Evolutionary conservation across 495 filamentous ascomycete species (phyloP).

Genomic region (Podospora conica): DNA sequence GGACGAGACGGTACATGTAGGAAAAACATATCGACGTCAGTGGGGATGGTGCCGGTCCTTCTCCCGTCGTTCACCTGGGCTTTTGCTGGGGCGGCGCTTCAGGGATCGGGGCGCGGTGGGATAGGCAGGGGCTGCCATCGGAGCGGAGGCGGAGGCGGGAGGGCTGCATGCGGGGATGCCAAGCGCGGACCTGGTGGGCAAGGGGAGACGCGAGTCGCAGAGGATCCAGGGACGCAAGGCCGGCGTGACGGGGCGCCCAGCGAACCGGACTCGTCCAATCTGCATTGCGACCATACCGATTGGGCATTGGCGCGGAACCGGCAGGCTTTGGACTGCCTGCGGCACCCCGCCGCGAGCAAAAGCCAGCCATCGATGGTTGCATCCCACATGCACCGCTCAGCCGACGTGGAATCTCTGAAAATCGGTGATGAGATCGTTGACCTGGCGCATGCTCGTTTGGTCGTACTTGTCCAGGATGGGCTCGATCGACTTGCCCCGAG

Average conservation of each 20-base stretch:
- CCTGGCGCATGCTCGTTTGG: conserved; percentile 32
- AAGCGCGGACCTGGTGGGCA: conserved; percentile 20
- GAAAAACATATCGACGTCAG: conserved; percentile 3
- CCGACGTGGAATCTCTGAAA: conserved; percentile 23
- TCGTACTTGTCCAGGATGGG: conserved; percentile 30
- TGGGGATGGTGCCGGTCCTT: background rate
- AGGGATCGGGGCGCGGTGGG: conserved; percentile 21
- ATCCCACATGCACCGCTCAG: background rate
- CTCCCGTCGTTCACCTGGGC: background rate
- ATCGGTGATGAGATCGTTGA: conserved; percentile 28
- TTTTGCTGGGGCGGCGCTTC: background rate
- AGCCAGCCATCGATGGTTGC: background rate
- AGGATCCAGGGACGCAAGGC: background rate
- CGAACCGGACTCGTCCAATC: conserved; percentile 4
- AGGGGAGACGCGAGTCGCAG: background rate
- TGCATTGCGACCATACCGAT: background rate
- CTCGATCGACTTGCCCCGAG: conserved; percentile 14
- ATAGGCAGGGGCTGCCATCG: background rate
- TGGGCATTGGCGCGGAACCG: background rate
- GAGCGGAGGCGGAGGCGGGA: conserved; percentile 26
- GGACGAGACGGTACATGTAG: conserved; percentile 15
- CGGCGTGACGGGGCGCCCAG: background rate
- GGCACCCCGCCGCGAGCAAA: background rate
- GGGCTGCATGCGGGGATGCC: conserved; percentile 7
- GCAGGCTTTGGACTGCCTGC: background rate